Percentiles rank a stretch among this genome's conserved stretches.
Conservation (phyloP, 2,329 filamentous ascomycete genomes). For the Aspergillus ochraceus region DNA sequence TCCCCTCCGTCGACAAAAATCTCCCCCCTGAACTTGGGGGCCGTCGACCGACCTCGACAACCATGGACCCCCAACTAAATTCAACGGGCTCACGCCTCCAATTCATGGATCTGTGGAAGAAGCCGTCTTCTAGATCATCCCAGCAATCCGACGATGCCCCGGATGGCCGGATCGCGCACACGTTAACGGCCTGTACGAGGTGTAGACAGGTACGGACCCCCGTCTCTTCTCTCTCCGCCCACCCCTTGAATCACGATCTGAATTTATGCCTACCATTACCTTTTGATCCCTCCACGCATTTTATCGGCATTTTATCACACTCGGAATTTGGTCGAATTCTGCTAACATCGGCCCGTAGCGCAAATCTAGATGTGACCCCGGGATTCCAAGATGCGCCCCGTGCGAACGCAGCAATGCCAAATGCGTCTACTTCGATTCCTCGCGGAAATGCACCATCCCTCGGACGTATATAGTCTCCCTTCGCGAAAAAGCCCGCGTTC, state of each 20-base stretch:
- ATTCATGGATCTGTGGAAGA: slow-evolving; percentile 28
- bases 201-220: slow-evolving; percentile 49
- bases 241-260: slow-evolving; percentile 5
- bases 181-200: slow-evolving; percentile 50
- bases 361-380: slow-evolving; percentile 94
- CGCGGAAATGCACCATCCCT: slow-evolving; percentile 81
- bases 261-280: not conserved
- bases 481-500: slow-evolving; percentile 77
- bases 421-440: slow-evolving; percentile 94
- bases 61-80: slow-evolving; percentile 23
- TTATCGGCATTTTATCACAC: not conserved
- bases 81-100: slow-evolving; percentile 18
- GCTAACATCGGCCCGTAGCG: slow-evolving; percentile 55
- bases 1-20: slow-evolving; percentile 1
- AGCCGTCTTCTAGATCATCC: slow-evolving; percentile 27
- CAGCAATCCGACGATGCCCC: slow-evolving; percentile 31
- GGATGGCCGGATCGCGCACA: slow-evolving; percentile 46
- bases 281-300: not conserved
- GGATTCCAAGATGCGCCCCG: slow-evolving; percentile 83
- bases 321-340: not conserved
- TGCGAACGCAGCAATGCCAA: slow-evolving; percentile 88
- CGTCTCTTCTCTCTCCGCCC: slow-evolving; percentile 1
- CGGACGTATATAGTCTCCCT: slow-evolving; percentile 90
- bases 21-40: slow-evolving; percentile 8
- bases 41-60: slow-evolving; percentile 4